phyloP scores from a whole-genome alignment of 2,329 filamentous ascomycete genomes.

The Gremmenia infestans region DNA sequence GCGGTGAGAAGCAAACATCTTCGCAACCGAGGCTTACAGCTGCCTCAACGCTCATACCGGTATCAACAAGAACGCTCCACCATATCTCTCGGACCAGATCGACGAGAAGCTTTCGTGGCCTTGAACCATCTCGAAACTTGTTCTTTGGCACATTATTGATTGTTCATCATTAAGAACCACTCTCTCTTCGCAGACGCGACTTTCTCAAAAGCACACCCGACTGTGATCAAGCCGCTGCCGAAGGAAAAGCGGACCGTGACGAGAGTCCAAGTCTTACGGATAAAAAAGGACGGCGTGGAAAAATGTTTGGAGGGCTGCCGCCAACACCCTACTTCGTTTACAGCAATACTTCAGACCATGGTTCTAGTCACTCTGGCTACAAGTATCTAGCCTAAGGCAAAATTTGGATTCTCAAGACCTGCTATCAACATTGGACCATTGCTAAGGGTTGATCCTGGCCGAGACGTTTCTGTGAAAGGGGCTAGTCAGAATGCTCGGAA shows the following conservation, averaged over 20 bases:
- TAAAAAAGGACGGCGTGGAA: conserved; percentile 4
- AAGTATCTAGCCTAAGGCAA: conserved; percentile 13
- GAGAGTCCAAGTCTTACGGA: conserved; percentile 3
- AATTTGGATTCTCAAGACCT: conserved; percentile 8
- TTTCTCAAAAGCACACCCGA: conserved; percentile 7
- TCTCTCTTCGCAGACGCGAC: conserved; percentile 16
- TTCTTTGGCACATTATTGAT: conserved; percentile 11
- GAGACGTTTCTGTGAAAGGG: conserved; percentile 12
- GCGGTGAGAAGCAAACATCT: conserved; percentile 2
- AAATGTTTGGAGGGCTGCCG: conserved; percentile 7
- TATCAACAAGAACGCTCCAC: not conserved
- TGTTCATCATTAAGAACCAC: conserved; percentile 11
- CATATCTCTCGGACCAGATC: conserved; percentile 8
- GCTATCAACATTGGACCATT: conserved; percentile 13
- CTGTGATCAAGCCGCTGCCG: conserved; percentile 6
- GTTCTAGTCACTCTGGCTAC: conserved; percentile 12
- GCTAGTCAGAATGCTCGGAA: conserved; percentile 6
- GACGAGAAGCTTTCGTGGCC: conserved; percentile 8
- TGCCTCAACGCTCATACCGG: not conserved
- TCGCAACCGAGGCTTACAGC: not conserved
- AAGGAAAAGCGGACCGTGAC: conserved; percentile 4
- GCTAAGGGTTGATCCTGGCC: not conserved
- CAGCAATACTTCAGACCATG: conserved; percentile 12
- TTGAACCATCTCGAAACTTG: conserved; percentile 7
- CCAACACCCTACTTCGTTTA: conserved; percentile 15